Percentiles rank a stretch among this genome's conserved stretches.
phyloP scores from a whole-genome alignment of 176 grass and related monocot genomes.

The Oropetium thomaeum region DNA sequence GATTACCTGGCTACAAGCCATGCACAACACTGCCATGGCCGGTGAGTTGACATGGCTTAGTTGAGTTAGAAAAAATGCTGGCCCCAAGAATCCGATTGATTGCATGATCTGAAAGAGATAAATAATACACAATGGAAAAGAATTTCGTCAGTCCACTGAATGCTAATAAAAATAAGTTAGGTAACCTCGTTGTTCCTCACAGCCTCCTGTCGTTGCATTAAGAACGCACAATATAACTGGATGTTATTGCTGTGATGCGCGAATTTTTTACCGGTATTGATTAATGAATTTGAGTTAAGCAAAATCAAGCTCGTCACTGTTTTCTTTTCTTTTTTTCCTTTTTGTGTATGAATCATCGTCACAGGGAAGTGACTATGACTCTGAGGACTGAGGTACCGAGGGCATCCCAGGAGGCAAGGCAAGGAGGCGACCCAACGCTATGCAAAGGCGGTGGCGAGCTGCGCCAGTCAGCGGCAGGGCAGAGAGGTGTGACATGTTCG shows the following conservation, averaged over 20 bases:
- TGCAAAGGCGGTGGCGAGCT: neutral
- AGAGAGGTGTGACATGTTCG: neutral
- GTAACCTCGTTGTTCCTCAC: neutral
- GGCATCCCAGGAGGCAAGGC: neutral
- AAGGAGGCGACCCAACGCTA: neutral
- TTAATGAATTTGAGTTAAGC: neutral
- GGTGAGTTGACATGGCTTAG: slow-evolving; percentile 87
- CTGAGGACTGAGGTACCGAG: too few relatives aligned
- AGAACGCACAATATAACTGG: neutral
- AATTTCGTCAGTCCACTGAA: neutral
- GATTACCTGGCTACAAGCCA: slow-evolving; percentile 94
- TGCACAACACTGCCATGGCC: slow-evolving; percentile 85
- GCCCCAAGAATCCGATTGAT: slow-evolving; percentile 97
- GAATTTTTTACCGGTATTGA: neutral
- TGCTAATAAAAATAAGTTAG: too few relatives aligned
- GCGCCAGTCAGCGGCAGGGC: neutral
- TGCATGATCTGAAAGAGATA: slow-evolving; percentile 84
- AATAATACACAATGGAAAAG: neutral
- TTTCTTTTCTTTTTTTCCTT: neutral
- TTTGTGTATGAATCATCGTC: neutral
- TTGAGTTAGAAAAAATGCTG: slow-evolving; percentile 96
- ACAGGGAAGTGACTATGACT: too few relatives aligned
- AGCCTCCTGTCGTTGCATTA: neutral
- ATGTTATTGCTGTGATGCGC: neutral
- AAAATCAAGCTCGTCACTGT: neutral